Conservation (phyloP, 1,139 yeast genomes). For the Suhomyces anneliseae region DNA sequence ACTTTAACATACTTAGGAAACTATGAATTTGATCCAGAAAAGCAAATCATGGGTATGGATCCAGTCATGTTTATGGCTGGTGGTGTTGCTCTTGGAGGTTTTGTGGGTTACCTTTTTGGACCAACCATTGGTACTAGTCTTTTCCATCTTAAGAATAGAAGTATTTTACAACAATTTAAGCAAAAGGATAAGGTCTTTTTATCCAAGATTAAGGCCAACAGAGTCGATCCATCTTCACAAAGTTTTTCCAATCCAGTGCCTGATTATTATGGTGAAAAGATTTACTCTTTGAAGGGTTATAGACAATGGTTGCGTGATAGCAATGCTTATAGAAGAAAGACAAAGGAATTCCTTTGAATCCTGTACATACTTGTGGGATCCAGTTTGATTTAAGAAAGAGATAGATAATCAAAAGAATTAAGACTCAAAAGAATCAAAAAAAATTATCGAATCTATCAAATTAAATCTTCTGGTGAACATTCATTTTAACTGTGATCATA, state of each 20-base stretch:
- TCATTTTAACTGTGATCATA: no score
- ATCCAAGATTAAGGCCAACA: constrained; percentile 66
- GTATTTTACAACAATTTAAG: constrained; percentile 46
- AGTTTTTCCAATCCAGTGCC: constrained; percentile 94
- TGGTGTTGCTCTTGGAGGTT: constrained; percentile 66
- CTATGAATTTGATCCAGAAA: constrained; percentile 84
- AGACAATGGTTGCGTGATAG: constrained; percentile 97
- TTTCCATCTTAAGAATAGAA: constrained; percentile 58
- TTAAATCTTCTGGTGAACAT: no score
- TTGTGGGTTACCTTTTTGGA: constrained; percentile 78
- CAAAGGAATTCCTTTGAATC: constrained; percentile 67
- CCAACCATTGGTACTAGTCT: constrained; percentile 75
- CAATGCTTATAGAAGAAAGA: constrained; percentile 83
- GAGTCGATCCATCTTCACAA: constrained; percentile 94
- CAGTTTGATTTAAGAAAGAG: no score
- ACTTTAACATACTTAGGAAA: constrained; percentile 81
- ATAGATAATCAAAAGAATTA: no score
- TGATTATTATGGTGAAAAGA: constrained; percentile 95
- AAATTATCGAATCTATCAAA: no score
- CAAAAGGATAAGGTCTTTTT: constrained; percentile 72
- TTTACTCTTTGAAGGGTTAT: constrained; percentile 80
- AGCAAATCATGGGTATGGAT: constrained; percentile 82
- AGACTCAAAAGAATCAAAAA: no score
- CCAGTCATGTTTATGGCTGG: constrained; percentile 76
- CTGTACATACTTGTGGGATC: constrained; percentile 1